Evolutionary conservation across 2,329 filamentous ascomycete species (phyloP), one percentile per base, ranked within the genome.

Genomic region (Didymella keratinophila): DNA sequence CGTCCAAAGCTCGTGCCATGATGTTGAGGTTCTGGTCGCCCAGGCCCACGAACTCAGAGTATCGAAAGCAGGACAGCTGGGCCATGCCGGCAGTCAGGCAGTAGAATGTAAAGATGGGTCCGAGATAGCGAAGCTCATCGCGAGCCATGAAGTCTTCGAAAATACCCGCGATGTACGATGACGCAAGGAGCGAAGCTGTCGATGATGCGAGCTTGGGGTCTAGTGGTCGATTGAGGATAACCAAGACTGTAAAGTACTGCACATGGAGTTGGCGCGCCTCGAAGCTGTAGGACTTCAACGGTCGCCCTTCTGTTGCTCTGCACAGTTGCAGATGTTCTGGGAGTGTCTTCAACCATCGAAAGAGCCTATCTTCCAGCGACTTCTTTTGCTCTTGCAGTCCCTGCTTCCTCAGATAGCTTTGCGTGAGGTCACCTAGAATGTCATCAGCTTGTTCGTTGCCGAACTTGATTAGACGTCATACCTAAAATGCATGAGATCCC

Each of bases 91-190:
- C 76, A 12, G 74, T 75, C 3, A 79, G 68, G 16, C 75, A 76
- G 50, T 79, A 79, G 60, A 80, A 79, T 4, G 78, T 77, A 52
- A 76, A 79, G 4, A 78, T 76, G 0, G 78, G 76, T 0, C 77
- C 78, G 1, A 79, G 63, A 25, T 76, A 78, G 21, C 75, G 73
- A 11, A 80, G 69, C 46, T 81, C 77, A 49, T 78, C 77, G 0
- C 75, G 67, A 21, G 77, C 72, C 21, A 80, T 72, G 44, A 80
- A 77, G 41, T 80, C 78, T 60, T 80, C 78, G 37, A 79, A 80
- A 5, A 80, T 77, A 0, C 78, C 77, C 0, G 76, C 77, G 23
- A 80, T 69, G 46, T 76, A 79, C 0, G 78, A 79, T 0, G 78
- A 78, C 8, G 78, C 77, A 0, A 80, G 64, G 0, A 80, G 60